Percentiles rank a stretch among this genome's conserved stretches.
Evolutionary conservation across 768 basidiomycete genomes (phyloP).

Genomic region (Calocera viscosa): DNA sequence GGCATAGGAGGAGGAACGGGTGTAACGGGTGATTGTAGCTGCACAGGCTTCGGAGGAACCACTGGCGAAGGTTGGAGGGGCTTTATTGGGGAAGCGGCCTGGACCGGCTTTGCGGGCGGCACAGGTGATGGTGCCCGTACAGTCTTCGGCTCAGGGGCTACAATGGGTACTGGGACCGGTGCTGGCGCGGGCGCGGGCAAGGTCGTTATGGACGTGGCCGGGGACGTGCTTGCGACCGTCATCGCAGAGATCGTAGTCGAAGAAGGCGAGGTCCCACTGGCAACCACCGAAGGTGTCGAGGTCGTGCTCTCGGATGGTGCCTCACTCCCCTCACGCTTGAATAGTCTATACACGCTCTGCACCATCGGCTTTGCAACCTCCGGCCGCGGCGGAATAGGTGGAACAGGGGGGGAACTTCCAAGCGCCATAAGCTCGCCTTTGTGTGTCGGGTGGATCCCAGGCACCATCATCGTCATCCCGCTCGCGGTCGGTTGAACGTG

Average conservation of each 20-base stretch:
- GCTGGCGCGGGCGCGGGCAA: not conserved
- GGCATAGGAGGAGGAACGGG: not conserved
- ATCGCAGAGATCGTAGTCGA: not conserved
- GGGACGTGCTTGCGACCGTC: not conserved
- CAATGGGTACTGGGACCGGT: not conserved
- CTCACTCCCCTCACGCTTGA: slow-evolving; percentile 36
- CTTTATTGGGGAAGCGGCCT: too few species aligned
- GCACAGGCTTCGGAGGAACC: not conserved
- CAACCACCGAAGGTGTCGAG: not conserved
- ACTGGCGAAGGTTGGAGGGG: too few species aligned
- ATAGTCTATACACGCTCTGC: slow-evolving; percentile 60
- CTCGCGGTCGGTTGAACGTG: slow-evolving; percentile 54
- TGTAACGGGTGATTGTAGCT: not conserved
- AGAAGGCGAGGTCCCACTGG: not conserved
- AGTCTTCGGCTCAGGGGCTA: not conserved
- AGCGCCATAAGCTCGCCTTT: slow-evolving; percentile 77
- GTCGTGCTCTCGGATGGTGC: not conserved
- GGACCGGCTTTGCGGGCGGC: too few species aligned
- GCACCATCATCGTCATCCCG: slow-evolving; percentile 73
- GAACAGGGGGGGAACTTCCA: slow-evolving; percentile 51
- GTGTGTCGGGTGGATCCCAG: slow-evolving; percentile 74
- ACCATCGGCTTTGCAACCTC: slow-evolving; percentile 19
- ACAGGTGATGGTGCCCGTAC: too few species aligned
- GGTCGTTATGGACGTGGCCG: not conserved
- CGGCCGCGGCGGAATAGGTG: slow-evolving; percentile 27